Evolutionary conservation across 1,139 yeast species (phyloP).

Genomic region (Arxiozyma slooffiae): DNA sequence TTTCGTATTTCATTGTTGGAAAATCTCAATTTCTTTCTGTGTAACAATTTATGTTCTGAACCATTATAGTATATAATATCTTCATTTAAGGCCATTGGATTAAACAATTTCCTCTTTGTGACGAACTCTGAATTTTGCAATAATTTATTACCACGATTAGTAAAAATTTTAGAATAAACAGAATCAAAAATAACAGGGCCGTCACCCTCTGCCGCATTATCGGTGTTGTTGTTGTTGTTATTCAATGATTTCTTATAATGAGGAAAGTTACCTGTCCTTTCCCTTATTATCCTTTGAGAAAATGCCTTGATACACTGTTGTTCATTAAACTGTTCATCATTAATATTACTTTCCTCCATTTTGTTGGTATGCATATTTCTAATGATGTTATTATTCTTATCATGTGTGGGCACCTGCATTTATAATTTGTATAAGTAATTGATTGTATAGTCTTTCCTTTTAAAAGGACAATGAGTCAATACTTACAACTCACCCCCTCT

Average conservation of each 20-base stretch:
- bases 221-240: no score
- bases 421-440: neutral
- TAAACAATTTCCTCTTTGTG: constrained; percentile 30
- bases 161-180: constrained; percentile 26
- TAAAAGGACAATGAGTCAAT: no score
- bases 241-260: constrained; percentile 23
- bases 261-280: constrained; percentile 29
- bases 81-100: constrained; percentile 32
- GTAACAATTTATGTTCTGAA: constrained; percentile 28
- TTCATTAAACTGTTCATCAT: constrained; percentile 1
- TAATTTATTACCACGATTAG: constrained; percentile 56
- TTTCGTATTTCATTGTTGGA: constrained; percentile 9
- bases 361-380: neutral
- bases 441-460: no score
- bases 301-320: constrained; percentile 15
- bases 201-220: no score
- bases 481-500: neutral
- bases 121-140: constrained; percentile 38
- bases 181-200: constrained; percentile 24
- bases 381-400: no score
- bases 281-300: constrained; percentile 24
- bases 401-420: neutral
- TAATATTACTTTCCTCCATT: neutral
- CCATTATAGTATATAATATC: constrained; percentile 31
- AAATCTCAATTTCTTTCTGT: constrained; percentile 25